These are phyloP conservation scores for Hypomontagnella monticulosa DNA, from an alignment of 495 filamentous ascomycete genomes.

Conservation along the genomic window DNA sequence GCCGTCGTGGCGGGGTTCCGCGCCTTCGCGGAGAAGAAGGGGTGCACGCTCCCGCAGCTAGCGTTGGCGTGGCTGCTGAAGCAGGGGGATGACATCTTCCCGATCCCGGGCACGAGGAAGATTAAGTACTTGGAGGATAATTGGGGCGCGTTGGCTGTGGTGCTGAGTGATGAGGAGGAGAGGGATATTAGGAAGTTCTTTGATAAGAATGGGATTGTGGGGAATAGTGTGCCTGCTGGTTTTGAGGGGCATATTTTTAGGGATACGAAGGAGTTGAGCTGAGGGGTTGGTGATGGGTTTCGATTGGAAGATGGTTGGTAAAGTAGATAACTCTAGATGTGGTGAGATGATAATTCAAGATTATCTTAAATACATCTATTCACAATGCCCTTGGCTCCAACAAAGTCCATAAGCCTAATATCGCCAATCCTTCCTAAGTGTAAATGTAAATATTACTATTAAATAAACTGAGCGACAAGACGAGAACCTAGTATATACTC, in stretches of 20 bases:
- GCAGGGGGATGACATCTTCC: constrained; percentile 64
- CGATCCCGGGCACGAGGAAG: constrained; percentile 68
- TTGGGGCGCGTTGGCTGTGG: constrained; percentile 55
- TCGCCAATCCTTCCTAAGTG: too few species aligned
- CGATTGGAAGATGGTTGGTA: not conserved
- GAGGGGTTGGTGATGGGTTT: too few species aligned
- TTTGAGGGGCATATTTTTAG: constrained; percentile 11
- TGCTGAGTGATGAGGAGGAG: constrained; percentile 61
- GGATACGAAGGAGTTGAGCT: constrained; percentile 32
- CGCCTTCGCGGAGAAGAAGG: constrained; percentile 58
- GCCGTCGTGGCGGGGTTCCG: constrained; percentile 52
- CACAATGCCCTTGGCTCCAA: too few species aligned
- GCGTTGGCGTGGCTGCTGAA: constrained; percentile 63
- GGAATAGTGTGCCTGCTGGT: constrained; percentile 25
- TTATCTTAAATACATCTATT: too few species aligned
- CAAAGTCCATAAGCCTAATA: too few species aligned
- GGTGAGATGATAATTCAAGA: too few species aligned
- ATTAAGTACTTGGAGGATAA: constrained; percentile 68
- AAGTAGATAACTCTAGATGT: too few species aligned
- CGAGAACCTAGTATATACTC: too few species aligned
- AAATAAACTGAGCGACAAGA: too few species aligned
- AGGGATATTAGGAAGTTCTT: constrained; percentile 55
- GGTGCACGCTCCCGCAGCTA: constrained; percentile 55
- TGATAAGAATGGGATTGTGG: constrained; percentile 51
- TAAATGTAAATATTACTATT: too few species aligned